These are phyloP conservation scores for Aspergillus hortae DNA, from an alignment of 2,329 filamentous ascomycete genomes.

Conservation along the genomic window DNA sequence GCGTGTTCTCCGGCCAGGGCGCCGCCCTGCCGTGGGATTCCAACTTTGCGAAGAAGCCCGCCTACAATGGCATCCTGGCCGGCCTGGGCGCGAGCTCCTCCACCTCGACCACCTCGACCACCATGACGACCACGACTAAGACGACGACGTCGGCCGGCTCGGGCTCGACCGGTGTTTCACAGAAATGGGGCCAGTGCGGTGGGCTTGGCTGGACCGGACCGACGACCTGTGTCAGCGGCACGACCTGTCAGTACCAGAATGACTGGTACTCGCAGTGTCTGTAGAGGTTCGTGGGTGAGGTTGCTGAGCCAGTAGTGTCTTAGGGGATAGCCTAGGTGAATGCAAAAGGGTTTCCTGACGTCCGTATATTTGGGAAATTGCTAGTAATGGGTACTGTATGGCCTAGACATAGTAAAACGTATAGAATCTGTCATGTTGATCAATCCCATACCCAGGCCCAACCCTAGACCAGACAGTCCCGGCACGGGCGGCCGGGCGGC, in stretches of 20 bases:
- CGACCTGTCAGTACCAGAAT: slow-evolving; percentile 24
- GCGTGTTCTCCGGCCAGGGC: slow-evolving; percentile 41
- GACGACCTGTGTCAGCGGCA: slow-evolving; percentile 23
- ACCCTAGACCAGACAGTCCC: too few species aligned
- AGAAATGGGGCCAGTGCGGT: slow-evolving; percentile 27
- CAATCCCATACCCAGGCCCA: too few species aligned
- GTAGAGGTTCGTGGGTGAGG: slow-evolving; percentile 2
- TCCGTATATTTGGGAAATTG: too few species aligned
- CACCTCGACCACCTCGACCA: slow-evolving; percentile 8
- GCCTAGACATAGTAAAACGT: too few species aligned
- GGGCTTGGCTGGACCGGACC: slow-evolving; percentile 26
- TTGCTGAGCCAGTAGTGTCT: too few species aligned
- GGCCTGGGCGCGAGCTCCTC: slow-evolving; percentile 18
- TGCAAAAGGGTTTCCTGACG: neutral
- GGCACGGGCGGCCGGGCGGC: too few species aligned
- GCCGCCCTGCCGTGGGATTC: slow-evolving; percentile 46
- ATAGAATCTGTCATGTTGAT: too few species aligned
- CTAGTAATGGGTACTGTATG: too few species aligned
- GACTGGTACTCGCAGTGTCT: slow-evolving; percentile 31
- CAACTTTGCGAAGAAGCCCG: slow-evolving; percentile 46
- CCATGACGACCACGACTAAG: slow-evolving; percentile 10
- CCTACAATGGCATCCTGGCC: slow-evolving; percentile 36
- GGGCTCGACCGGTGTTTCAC: slow-evolving; percentile 12
- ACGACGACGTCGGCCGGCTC: slow-evolving; percentile 5
- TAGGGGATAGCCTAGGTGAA: neutral